Evolutionary conservation across 2,329 filamentous ascomycete species (phyloP), one percentile per base, ranked within the genome.

Genomic region (Dactylellina haptotyla): DNA sequence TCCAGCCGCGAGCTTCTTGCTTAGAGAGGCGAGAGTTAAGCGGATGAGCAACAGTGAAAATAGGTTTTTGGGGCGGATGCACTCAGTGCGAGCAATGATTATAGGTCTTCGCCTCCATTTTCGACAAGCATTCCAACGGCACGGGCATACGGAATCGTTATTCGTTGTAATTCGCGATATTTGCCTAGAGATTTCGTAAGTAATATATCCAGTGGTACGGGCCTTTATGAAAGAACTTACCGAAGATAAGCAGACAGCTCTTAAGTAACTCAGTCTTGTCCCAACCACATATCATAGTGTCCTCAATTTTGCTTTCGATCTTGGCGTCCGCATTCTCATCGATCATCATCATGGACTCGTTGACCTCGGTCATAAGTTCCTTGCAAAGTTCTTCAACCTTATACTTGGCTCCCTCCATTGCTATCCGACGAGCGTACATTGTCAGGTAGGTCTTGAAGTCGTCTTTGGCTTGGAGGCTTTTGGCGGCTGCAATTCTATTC

Each of bases 351-450:
- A 85, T 87, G 56, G 67, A 72, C 39, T 86, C 82, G 71, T 85
- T 86, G 5, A 89, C 80, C 3, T 91, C 90, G 5, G 93, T 93
- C 53, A 96, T 84, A 43, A 99, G 83, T 48, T 88, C 90, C 77
- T 92, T 90, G 26, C 98, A 83, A 8, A 99, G 84, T 82, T 99
- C 96, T 80, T 98, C 94, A 1, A 97, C 93, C 82, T 99, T 99
- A 65, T 87, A 85, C 77, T 90, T 88, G 57, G 94, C 83, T 0
- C 93, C 93, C 80, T 99, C 96, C 0, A 93, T 92, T 0, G 95
- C 95, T 4, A 99, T 87, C 0, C 95, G 89, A 83, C 97, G 98
- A 2, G 93, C 94, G 79, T 99, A 99, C 93, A 98, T 98, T 79
- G 93, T 90, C n/a, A 99, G 83, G 79, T 98, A 98, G 0, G 97